Evolutionary conservation across 352 stramenopile species (phyloP).

Genomic region (Globisporangium sylvaticum): DNA sequence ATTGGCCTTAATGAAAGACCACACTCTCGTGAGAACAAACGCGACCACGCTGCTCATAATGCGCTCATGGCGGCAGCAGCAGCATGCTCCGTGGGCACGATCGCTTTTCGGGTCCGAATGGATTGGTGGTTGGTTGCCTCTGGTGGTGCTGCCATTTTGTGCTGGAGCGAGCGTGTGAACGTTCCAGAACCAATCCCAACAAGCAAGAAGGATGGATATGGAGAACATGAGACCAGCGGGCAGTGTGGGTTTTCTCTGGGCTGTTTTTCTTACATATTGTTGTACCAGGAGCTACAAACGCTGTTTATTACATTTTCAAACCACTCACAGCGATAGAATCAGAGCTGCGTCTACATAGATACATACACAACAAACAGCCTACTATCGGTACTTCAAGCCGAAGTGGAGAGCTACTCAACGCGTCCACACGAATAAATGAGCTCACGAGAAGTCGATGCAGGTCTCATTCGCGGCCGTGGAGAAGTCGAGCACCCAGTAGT

Average conservation of each 20-base stretch:
- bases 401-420: not conserved
- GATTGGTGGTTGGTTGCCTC: not conserved
- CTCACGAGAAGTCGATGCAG: slow-evolving; percentile 10
- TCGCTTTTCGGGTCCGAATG: not conserved
- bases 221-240: not conserved
- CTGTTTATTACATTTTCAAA: slow-evolving; percentile 1
- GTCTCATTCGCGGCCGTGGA: slow-evolving; percentile 13
- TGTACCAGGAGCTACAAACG: not conserved
- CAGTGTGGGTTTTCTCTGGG: not conserved
- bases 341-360: slow-evolving; percentile 4
- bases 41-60: not conserved
- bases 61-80: not conserved
- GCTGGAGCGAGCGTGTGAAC: not conserved
- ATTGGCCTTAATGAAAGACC: no score
- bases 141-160: not conserved
- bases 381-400: not conserved
- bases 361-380: slow-evolving; percentile 1
- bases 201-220: not conserved
- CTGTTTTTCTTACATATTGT: not conserved
- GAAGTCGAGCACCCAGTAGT: slow-evolving; percentile 34
- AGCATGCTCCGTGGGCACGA: not conserved
- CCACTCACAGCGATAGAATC: slow-evolving; percentile 2
- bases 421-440: not conserved
- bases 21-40: not conserved
- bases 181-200: not conserved